phyloP scores from a whole-genome alignment of 2,329 filamentous ascomycete species.

The Claviceps fusiformis region DNA sequence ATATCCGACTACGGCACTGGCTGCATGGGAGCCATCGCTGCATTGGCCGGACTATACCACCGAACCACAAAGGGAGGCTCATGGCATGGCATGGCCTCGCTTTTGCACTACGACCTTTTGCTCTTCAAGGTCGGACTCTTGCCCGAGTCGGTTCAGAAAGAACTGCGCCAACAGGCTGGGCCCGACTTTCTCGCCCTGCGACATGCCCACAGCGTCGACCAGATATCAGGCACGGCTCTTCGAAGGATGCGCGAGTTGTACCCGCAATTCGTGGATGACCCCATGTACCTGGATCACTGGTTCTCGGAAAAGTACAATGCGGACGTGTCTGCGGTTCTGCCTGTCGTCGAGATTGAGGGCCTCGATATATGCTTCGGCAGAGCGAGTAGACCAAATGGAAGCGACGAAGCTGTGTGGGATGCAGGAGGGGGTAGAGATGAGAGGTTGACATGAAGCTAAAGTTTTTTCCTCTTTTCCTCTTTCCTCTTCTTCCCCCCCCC shows the following conservation, averaged over 20 bases:
- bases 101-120: constrained; percentile 56
- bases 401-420: constrained; percentile 44
- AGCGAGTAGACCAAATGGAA: constrained; percentile 35
- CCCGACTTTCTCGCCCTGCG: constrained; percentile 41
- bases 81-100: constrained; percentile 49
- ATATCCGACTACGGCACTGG: constrained; percentile 58
- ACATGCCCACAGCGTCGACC: constrained; percentile 51
- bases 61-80: constrained; percentile 50
- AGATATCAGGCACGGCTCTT: constrained; percentile 46
- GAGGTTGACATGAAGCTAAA: constrained; percentile 6
- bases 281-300: constrained; percentile 35
- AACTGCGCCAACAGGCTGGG: constrained; percentile 34
- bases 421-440: constrained; percentile 30
- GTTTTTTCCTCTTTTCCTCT: no score
- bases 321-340: constrained; percentile 27
- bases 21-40: constrained; percentile 56
- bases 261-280: constrained; percentile 38
- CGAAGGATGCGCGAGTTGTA: constrained; percentile 37
- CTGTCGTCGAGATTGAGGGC: constrained; percentile 30
- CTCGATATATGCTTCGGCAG: constrained; percentile 30
- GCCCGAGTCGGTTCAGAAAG: constrained; percentile 34
- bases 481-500: no score
- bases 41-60: constrained; percentile 48
- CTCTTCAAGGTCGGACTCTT: constrained; percentile 48
- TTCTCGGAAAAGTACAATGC: constrained; percentile 27